Percentiles rank a stretch among this genome's conserved stretches.
Conservation (phyloP, 305 asterid species). For the Euphrasia arctica region DNA sequence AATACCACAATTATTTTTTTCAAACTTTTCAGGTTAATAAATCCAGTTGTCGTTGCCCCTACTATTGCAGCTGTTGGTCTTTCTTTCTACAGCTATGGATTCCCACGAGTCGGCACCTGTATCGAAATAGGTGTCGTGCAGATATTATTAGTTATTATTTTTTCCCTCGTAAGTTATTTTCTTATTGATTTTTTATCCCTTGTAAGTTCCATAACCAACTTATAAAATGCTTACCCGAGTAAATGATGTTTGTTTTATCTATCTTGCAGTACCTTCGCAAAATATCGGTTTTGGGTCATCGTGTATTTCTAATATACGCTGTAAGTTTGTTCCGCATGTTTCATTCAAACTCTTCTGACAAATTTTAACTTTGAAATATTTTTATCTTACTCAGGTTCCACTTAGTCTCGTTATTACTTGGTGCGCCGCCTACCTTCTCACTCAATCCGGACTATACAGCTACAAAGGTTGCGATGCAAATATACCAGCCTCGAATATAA, state of each 20-base stretch:
- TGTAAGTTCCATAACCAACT: constrained; percentile 34
- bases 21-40: constrained; percentile 64
- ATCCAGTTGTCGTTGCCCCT: constrained; percentile 96
- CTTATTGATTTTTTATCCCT: constrained; percentile 52
- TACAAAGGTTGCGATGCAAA: constrained; percentile 80
- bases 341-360: neutral
- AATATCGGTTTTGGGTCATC: constrained; percentile 87
- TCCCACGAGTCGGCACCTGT: constrained; percentile 88
- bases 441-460: constrained; percentile 75
- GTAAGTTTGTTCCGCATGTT: constrained; percentile 43
- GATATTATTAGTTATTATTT: constrained; percentile 72
- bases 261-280: constrained; percentile 93
- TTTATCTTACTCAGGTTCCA: constrained; percentile 60
- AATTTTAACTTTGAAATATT: neutral
- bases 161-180: constrained; percentile 76
- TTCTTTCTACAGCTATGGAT: constrained; percentile 92
- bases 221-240: no score
- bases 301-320: constrained; percentile 81
- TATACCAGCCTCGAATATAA: constrained; percentile 70
- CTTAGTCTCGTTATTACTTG: constrained; percentile 83
- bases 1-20: constrained; percentile 13
- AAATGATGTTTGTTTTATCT: neutral
- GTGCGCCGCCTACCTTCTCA: constrained; percentile 79
- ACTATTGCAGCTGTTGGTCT: constrained; percentile 98
- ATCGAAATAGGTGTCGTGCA: constrained; percentile 87